Conservation (phyloP, 2,329 filamentous ascomycete genomes). For the Sporothrix protearum region DNA sequence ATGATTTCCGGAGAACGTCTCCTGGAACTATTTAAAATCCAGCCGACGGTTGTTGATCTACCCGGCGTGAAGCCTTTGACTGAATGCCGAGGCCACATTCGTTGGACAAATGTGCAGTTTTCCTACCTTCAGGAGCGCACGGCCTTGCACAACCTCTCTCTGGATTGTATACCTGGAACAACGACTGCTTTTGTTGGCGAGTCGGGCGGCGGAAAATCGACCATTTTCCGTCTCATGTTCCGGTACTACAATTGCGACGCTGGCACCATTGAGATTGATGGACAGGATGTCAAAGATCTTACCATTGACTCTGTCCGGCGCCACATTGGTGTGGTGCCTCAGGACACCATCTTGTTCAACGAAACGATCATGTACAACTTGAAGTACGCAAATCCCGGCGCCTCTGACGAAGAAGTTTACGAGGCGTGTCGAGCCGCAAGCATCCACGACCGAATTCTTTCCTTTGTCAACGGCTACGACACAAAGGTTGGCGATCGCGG, state of each 20-base stretch:
- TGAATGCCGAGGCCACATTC: constrained; percentile 74
- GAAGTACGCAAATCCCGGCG: constrained; percentile 48
- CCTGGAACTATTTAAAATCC: constrained; percentile 92
- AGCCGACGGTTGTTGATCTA: constrained; percentile 82
- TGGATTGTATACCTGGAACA: constrained; percentile 82
- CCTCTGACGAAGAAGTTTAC: constrained; percentile 48
- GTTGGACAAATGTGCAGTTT: constrained; percentile 86
- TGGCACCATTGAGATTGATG: constrained; percentile 81
- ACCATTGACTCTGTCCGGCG: constrained; percentile 90
- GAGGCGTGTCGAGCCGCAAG: constrained; percentile 52
- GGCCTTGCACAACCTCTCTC: constrained; percentile 77
- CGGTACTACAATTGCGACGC: constrained; percentile 86
- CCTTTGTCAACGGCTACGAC: constrained; percentile 51
- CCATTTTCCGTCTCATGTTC: constrained; percentile 91
- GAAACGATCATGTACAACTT: constrained; percentile 55
- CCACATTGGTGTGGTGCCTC: constrained; percentile 92
- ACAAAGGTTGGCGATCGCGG: constrained; percentile 54
- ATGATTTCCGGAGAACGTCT: constrained; percentile 97
- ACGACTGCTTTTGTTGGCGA: constrained; percentile 96
- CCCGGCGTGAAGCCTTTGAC: constrained; percentile 60
- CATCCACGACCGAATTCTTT: constrained; percentile 53
- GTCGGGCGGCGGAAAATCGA: constrained; percentile 95
- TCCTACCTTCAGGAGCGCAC: constrained; percentile 84
- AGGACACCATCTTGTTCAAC: constrained; percentile 74
- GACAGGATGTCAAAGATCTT: constrained; percentile 74